Evolutionary conservation across 2,329 filamentous ascomycete genomes (phyloP).

Genomic region (Arthrobotrys megalospora): DNA sequence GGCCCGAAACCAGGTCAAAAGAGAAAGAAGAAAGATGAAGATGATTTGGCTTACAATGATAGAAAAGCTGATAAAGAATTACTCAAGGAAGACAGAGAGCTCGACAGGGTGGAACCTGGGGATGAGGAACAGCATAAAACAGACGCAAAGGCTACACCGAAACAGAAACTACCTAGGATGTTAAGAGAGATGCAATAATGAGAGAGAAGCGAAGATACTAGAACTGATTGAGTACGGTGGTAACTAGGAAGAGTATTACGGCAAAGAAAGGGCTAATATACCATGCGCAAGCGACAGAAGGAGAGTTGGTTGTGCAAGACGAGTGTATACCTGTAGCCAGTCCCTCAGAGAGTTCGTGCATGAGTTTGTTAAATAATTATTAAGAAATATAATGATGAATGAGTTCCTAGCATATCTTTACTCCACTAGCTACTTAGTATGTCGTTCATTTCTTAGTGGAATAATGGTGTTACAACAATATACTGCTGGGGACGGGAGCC

Average conservation of each 20-base stretch:
- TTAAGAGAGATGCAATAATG: background rate
- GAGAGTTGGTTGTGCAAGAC: no score
- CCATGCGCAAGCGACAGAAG: no score
- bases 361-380: no score
- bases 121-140: background rate
- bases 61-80: background rate
- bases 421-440: no score
- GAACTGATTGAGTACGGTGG: background rate
- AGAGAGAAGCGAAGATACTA: background rate
- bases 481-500: no score
- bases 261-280: background rate
- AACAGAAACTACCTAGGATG: slow-evolving; percentile 7
- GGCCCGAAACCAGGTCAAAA: background rate
- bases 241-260: background rate
- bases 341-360: no score
- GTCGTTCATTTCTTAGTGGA: no score
- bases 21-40: slow-evolving; percentile 9
- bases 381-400: no score
- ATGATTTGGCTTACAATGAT: background rate
- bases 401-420: no score
- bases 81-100: background rate
- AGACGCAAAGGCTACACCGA: background rate
- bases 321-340: no score
- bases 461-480: no score
- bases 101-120: background rate